Evolutionary conservation across 2,329 filamentous ascomycete species (phyloP).

Genomic region (Elsinoe batatas): DNA sequence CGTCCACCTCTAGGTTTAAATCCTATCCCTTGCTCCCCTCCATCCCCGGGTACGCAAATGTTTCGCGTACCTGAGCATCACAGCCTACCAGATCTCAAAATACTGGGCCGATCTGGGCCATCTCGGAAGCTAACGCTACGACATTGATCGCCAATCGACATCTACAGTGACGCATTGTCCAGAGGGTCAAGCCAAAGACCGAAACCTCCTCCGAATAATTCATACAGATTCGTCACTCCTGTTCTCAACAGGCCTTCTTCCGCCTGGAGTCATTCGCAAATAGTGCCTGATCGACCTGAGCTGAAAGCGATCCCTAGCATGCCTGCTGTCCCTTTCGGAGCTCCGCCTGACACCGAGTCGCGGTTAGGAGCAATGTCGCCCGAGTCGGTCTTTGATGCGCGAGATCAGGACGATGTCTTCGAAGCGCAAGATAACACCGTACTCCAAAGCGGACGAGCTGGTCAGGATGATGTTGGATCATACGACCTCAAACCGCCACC

Average conservation of each 20-base stretch:
- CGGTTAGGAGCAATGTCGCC: not conserved
- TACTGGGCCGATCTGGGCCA: slow-evolving; percentile 4
- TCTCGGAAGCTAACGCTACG: slow-evolving; percentile 11
- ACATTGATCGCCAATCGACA: slow-evolving; percentile 13
- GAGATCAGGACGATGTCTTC: not conserved
- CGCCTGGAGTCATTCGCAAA: slow-evolving; percentile 8
- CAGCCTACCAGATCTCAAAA: not conserved
- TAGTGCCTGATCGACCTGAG: slow-evolving; percentile 1
- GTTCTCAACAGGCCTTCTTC: slow-evolving; percentile 3
- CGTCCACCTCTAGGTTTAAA: not conserved
- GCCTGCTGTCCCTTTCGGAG: slow-evolving; percentile 4
- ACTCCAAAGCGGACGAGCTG: not conserved
- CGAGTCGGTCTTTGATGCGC: slow-evolving; percentile 3
- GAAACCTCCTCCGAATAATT: not conserved
- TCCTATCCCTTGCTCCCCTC: not conserved
- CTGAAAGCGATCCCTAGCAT: slow-evolving; percentile 6
- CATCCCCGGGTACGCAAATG: not conserved
- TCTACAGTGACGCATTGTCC: slow-evolving; percentile 2
- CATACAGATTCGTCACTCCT: not conserved
- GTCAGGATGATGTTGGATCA: slow-evolving; percentile 21
- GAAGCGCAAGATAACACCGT: not conserved
- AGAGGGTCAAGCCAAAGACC: slow-evolving; percentile 1
- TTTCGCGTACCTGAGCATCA: slow-evolving; percentile 5
- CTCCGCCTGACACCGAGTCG: not conserved
- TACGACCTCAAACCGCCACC: slow-evolving; percentile 35